Evolutionary conservation across 768 basidiomycete species (phyloP), one percentile per base, ranked within the genome.

Genomic region (Panus rudis): DNA sequence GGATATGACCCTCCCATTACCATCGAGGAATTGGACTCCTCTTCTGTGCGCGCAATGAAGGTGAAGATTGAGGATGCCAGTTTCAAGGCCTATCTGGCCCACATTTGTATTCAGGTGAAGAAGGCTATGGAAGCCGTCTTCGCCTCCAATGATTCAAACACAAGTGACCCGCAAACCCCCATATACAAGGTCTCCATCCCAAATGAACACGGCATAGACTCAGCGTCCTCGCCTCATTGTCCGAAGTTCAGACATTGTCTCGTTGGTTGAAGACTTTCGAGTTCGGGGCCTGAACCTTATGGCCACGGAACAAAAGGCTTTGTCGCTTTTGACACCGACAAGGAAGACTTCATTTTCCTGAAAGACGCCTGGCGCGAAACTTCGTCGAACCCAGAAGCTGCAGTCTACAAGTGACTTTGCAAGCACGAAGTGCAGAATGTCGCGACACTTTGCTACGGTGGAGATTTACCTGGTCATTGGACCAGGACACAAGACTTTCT

Each of bases 291-390:
- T 12, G 42, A 44, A 6, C 44, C 38, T 3, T 34, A 27, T 3
- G 51, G 51, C 4, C 46, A 43, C 28, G 30, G 26, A 3, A 48
- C 50, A 2, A 32, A 38, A 14, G 46, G 43, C 8, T 52, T 23
- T 27, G 28, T 49, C 20, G 44, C 44, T 6, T 49, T 42, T 24
- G 41, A 45, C n/a, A 22, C 35, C 19, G 25, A 40, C n/a, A 26
- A 24, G 2, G 13, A 32, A 19, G 14, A 34, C 19, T 27, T 49
- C n/a, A 20, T 26, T 4, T 52, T 52, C 25, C 20, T 52, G 34
- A 52, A 52, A 30, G 50, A 52, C 33, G 25, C 20, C 28, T 48
- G 50, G 50, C 40, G 31, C 21, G 19, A 24, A 19, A 14, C 6
- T 14, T 10, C 26, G 23, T 7, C 6, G 8, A n/a, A 41, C 8